phyloP scores from a whole-genome alignment of 345 rosid species.

The Physaria fendleri region DNA sequence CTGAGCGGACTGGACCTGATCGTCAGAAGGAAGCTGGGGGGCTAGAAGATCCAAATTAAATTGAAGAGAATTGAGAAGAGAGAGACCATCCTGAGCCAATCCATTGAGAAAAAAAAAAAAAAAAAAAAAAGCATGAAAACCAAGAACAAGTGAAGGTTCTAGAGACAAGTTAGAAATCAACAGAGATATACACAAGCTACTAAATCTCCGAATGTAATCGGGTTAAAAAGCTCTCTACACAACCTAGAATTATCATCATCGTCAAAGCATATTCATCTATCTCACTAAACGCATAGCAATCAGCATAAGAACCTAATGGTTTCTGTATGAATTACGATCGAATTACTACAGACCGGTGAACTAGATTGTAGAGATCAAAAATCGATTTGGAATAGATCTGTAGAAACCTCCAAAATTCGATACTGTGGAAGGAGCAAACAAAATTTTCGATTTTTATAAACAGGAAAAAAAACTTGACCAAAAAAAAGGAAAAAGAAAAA shows the following conservation, averaged over 20 bases:
- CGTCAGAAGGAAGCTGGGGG: constrained; percentile 66
- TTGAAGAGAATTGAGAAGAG: constrained; percentile 62
- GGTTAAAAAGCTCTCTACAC: too few relatives aligned
- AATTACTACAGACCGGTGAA: background rate
- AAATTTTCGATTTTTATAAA: background rate
- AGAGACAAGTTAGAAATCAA: too few relatives aligned
- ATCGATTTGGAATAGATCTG: background rate
- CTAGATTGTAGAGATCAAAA: background rate
- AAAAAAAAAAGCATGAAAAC: too few relatives aligned
- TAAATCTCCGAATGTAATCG: too few relatives aligned
- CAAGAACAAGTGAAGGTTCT: too few relatives aligned
- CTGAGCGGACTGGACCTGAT: constrained; percentile 50
- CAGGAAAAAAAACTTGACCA: too few relatives aligned
- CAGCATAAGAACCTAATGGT: background rate
- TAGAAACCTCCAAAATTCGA: background rate
- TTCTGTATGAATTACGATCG: background rate
- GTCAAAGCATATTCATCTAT: too few relatives aligned
- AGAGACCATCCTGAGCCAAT: constrained; percentile 64
- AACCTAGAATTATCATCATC: too few relatives aligned
- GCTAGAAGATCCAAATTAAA: constrained; percentile 81
- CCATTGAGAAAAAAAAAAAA: constrained; percentile 21
- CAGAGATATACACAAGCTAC: too few relatives aligned
- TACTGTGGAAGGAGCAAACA: background rate
- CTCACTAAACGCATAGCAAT: too few relatives aligned
- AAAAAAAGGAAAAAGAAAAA: too few relatives aligned